Conservation (phyloP, 768 basidiomycete genomes). For the Tulasnella calospora region DNA sequence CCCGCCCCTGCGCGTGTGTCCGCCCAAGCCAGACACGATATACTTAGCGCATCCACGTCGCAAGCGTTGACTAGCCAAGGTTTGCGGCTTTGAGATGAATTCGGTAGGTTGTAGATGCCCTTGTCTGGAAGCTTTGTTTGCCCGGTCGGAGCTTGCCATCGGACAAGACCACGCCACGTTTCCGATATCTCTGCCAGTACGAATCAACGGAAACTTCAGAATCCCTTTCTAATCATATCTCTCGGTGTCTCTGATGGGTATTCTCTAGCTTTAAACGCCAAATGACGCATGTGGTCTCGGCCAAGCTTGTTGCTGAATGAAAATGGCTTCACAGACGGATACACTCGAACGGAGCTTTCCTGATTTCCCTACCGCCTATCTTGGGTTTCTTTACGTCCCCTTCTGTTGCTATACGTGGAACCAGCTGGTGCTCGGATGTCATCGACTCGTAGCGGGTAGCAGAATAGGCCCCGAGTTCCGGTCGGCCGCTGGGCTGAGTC, state of each 20-base stretch:
- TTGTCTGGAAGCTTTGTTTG: background rate
- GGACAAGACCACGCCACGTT: background rate
- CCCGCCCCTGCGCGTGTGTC: constrained; percentile 1
- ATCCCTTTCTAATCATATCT: background rate
- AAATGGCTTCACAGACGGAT: background rate
- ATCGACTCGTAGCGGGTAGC: background rate
- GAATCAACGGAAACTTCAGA: background rate
- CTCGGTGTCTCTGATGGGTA: background rate
- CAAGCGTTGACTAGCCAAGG: background rate
- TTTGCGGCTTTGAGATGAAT: background rate
- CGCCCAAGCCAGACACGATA: background rate
- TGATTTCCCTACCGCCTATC: background rate
- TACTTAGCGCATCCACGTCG: background rate
- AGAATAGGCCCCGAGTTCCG: background rate
- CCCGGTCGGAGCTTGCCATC: background rate
- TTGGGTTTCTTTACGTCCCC: background rate
- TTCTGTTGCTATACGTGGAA: background rate
- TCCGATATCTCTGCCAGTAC: background rate
- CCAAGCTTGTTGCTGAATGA: background rate
- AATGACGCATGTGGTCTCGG: background rate
- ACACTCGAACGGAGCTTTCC: background rate
- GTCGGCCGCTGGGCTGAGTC: background rate
- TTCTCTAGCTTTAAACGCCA: background rate
- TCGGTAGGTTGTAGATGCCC: background rate
- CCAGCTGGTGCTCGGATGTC: background rate